Evolutionary conservation across 371 early-diverging fungal genomes (phyloP), one percentile per base, ranked within the genome.

Genomic region (Mucor indicus): DNA sequence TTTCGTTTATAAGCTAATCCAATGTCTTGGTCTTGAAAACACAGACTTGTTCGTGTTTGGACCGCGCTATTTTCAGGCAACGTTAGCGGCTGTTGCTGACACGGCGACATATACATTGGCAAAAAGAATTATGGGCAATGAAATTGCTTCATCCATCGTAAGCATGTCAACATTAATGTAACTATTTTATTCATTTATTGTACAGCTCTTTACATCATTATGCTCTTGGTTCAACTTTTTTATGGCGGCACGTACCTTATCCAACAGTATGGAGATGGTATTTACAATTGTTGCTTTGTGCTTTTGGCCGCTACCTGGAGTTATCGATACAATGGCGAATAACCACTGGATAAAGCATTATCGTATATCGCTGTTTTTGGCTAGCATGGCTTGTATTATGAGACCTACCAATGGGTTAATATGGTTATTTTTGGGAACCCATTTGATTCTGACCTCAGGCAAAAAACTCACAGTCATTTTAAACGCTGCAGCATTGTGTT

Each of bases 221-320:
- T 60, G 77, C 27, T 93, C 92, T 15, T 92, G 91, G 89, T 90
- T 88, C 57, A 85, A 90, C 66, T 85, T 81, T 52, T 87, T 83
- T 48, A 84, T 83, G 65, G 69, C 81, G 7, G 78, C 81, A n/a
- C 67, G 93, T 19, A 85, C 89, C 1, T 65, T 87, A 16, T 81
- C 87, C 4, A 93, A 91, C 61, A 75, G 83, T 1, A 53, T 84
- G 44, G 93, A 93, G 55, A 76, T 79, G 22, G 50, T 72, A 0
- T 55, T 90, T 16, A 86, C 90, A 1, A 71, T 76, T 4, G 38
- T 83, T 0, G 89, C 86, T 1, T 60, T 90, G 16, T 86, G 80
- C 57, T 86, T 81, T 60, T 92, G 91, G 91, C 90, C 90, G 3
- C 59, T 75, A 17, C 60, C 65, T 22, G 44, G 48, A 27, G 39